A percentile compares a stretch with the other conserved stretches of the same genome.
These are phyloP conservation scores for Crotalaria pallida DNA, from an alignment of 306 rosid genomes.

Conservation along the genomic window DNA sequence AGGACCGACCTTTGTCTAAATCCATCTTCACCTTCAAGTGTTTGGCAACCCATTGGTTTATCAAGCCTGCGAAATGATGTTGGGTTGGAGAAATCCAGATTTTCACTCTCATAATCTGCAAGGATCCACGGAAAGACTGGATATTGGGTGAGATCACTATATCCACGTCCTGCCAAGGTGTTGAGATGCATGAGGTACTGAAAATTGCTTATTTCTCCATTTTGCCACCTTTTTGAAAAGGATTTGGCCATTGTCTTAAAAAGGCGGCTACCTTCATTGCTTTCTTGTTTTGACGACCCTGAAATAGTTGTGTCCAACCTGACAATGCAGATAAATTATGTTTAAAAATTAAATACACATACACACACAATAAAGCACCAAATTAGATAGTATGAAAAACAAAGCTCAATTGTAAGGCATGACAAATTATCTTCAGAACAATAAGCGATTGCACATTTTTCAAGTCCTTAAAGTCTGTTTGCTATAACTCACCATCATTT, in stretches of 20 bases:
- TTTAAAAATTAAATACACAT: not conserved
- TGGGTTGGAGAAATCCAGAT: constrained; percentile 69
- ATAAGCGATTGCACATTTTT: constrained; percentile 1
- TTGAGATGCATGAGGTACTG: constrained; percentile 99
- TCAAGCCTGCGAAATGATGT: constrained; percentile 82
- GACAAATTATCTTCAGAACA: not conserved
- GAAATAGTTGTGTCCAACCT: constrained; percentile 99
- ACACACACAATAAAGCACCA: not conserved
- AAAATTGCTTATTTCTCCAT: constrained; percentile 96
- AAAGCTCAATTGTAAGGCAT: not conserved
- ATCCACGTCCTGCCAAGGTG: constrained; percentile 99
- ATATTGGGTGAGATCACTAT: constrained; percentile 97
- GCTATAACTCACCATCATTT: constrained; percentile 17
- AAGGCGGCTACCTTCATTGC: constrained; percentile 89
- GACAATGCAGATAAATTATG: constrained; percentile 18
- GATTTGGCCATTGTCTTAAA: constrained; percentile 88
- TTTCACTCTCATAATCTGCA: constrained; percentile 90
- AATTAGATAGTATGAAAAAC: not conserved
- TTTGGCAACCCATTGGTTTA: constrained; percentile 99
- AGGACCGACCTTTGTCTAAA: constrained; percentile 71
- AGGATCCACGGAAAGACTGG: constrained; percentile 99
- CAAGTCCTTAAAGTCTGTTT: not conserved
- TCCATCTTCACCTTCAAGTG: constrained; percentile 94
- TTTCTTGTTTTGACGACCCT: constrained; percentile 90
- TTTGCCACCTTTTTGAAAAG: constrained; percentile 98